A percentile compares a stretch with the other conserved stretches of the same genome.
Evolutionary conservation across 2,329 filamentous ascomycete genomes (phyloP).

Genomic region (Tolypocladium pustulatum): DNA sequence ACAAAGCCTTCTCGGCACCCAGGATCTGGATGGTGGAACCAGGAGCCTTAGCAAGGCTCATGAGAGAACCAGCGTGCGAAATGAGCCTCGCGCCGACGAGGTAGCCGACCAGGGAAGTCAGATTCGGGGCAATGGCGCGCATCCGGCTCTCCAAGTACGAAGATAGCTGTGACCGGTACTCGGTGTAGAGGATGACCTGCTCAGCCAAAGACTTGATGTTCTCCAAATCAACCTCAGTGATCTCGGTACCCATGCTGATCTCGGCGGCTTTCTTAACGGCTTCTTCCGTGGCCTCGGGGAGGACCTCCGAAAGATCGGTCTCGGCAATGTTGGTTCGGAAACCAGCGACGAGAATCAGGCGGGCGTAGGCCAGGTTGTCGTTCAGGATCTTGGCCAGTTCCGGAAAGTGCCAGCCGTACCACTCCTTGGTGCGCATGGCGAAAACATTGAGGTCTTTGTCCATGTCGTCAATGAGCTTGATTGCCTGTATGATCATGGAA

Average conservation of each 20-base stretch:
- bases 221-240: slow-evolving; percentile 81
- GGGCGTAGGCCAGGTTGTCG: slow-evolving; percentile 91
- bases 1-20: slow-evolving; percentile 96
- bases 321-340: slow-evolving; percentile 72
- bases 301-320: slow-evolving; percentile 75
- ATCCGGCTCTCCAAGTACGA: slow-evolving; percentile 87
- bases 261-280: slow-evolving; percentile 91
- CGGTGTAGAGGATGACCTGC: slow-evolving; percentile 84
- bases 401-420: slow-evolving; percentile 99
- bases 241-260: slow-evolving; percentile 97
- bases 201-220: slow-evolving; percentile 89
- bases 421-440: slow-evolving; percentile 98
- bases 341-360: slow-evolving; percentile 79
- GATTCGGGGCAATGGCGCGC: slow-evolving; percentile 92
- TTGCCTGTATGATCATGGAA: slow-evolving; percentile 98
- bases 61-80: slow-evolving; percentile 84
- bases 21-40: slow-evolving; percentile 96
- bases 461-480: slow-evolving; percentile 85
- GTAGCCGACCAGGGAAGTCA: slow-evolving; percentile 86
- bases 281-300: slow-evolving; percentile 89
- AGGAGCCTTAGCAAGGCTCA: slow-evolving; percentile 90
- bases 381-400: slow-evolving; percentile 96
- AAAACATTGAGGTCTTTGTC: slow-evolving; percentile 99
- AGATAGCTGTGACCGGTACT: slow-evolving; percentile 80
- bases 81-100: slow-evolving; percentile 92